Evolutionary conservation across 176 grass and related monocot genomes (phyloP).

Genomic region (Alloteropsis semialata): DNA sequence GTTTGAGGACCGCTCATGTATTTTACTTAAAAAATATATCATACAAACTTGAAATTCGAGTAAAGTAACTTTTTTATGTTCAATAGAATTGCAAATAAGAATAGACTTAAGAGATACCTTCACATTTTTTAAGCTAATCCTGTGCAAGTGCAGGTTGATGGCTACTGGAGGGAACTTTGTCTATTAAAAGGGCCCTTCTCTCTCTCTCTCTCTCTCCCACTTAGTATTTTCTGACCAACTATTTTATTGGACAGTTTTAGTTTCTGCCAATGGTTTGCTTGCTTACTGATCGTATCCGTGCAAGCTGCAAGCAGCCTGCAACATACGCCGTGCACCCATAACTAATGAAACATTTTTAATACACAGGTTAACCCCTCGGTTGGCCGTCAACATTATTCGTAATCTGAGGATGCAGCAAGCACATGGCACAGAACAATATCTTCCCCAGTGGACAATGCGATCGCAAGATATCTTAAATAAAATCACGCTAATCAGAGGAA

Average conservation of each 20-base stretch:
- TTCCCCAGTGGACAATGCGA: neutral
- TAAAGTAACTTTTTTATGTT: too few species aligned
- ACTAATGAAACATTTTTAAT: neutral
- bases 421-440: constrained; percentile 18
- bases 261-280: neutral
- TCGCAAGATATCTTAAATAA: constrained; percentile 37
- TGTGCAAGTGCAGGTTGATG: too few species aligned
- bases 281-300: neutral
- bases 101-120: too few species aligned
- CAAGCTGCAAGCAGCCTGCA: neutral
- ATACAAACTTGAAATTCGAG: too few species aligned
- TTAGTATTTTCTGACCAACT: neutral
- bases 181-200: too few species aligned
- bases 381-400: neutral
- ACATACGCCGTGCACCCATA: neutral
- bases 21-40: too few species aligned
- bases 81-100: too few species aligned
- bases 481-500: constrained; percentile 24
- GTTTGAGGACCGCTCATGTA: too few species aligned
- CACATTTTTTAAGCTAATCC: too few species aligned
- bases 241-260: neutral
- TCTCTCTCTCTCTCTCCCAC: too few species aligned
- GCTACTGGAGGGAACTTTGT: too few species aligned
- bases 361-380: neutral
- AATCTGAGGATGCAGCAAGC: neutral